These are phyloP conservation scores for Cystoisospora suis DNA, from an alignment of 169 alveolate genomes.

Conservation along the genomic window DNA sequence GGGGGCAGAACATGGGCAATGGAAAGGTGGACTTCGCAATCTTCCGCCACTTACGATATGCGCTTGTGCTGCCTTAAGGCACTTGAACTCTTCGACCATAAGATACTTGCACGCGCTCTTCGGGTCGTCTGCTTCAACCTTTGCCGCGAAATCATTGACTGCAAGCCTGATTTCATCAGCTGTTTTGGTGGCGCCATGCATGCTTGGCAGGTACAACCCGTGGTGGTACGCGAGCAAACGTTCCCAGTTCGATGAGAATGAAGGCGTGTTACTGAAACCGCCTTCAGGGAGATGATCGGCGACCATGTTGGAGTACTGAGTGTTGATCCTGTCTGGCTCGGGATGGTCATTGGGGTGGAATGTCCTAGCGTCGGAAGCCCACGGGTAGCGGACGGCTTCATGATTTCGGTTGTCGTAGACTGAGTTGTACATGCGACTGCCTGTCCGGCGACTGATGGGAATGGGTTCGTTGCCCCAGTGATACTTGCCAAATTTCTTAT, in stretches of 20 bases:
- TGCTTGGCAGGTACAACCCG: constrained; percentile 69
- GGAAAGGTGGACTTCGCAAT: not conserved
- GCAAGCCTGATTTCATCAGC: constrained; percentile 69
- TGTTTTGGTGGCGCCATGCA: constrained; percentile 57
- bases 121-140: constrained; percentile 81
- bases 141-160: constrained; percentile 70
- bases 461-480: constrained; percentile 4
- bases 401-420: constrained; percentile 34
- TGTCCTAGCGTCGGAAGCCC: not conserved
- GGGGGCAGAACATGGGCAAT: not conserved
- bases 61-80: constrained; percentile 75
- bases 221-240: constrained; percentile 69
- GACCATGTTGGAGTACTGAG: constrained; percentile 33
- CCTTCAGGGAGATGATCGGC: constrained; percentile 20
- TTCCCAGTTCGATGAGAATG: constrained; percentile 66
- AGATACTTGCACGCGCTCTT: constrained; percentile 82
- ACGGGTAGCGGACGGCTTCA: constrained; percentile 36
- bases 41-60: constrained; percentile 49
- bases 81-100: constrained; percentile 79
- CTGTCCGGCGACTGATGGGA: not conserved
- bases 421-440: constrained; percentile 6
- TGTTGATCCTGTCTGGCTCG: constrained; percentile 18
- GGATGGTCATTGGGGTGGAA: not conserved
- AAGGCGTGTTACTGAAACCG: constrained; percentile 3
- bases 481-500: not conserved